These are phyloP conservation scores for Arbutus unedo DNA, from an alignment of 148 eudicot genomes.

Conservation along the genomic window DNA sequence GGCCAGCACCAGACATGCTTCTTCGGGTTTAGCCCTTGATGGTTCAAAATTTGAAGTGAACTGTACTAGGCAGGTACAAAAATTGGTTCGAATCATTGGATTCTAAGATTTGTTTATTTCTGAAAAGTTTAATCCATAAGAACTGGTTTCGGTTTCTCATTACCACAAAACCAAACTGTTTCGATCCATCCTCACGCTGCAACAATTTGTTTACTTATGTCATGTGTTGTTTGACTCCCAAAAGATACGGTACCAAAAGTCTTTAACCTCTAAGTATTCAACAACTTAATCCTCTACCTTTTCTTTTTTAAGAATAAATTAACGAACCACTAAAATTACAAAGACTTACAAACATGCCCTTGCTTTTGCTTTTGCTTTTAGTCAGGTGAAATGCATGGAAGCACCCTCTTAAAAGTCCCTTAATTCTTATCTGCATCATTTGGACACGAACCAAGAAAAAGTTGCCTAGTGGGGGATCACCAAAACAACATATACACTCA, in stretches of 20 bases:
- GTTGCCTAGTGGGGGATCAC: constrained; percentile 9
- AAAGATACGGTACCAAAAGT: neutral
- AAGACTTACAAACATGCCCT: neutral
- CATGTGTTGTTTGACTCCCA: neutral
- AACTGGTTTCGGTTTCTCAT: neutral
- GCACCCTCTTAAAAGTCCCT: neutral
- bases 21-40: too few relatives aligned
- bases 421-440: neutral
- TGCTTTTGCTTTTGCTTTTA: constrained; percentile 2
- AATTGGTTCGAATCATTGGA: neutral
- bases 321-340: neutral
- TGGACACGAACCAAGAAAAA: neutral
- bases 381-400: constrained; percentile 7
- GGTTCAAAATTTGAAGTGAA: neutral
- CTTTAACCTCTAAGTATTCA: neutral
- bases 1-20: too few relatives aligned
- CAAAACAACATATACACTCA: neutral
- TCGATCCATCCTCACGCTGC: neutral
- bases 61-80: neutral
- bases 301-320: neutral
- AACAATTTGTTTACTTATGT: neutral
- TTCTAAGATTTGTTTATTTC: neutral
- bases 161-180: neutral
- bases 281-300: neutral
- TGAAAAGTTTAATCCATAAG: neutral